Evolutionary conservation across 495 filamentous ascomycete species (phyloP).

Genomic region (Podospora bellae-mahoneyi): DNA sequence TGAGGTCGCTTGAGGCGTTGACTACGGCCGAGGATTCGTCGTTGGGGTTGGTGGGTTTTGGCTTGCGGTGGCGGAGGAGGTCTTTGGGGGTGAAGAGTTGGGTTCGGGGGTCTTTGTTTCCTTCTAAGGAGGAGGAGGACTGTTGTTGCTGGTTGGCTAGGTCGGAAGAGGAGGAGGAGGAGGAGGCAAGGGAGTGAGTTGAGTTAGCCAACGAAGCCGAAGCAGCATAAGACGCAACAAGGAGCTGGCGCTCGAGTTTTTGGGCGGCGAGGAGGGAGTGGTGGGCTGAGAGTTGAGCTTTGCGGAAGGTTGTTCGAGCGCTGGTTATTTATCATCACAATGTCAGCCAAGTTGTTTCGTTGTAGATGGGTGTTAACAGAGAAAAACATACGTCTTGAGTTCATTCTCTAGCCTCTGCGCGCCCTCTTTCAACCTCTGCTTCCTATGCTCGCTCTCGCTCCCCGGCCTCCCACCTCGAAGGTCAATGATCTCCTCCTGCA

Average conservation of each 20-base stretch:
- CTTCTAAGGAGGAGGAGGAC: conserved; percentile 31
- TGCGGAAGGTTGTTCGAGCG: conserved; percentile 71
- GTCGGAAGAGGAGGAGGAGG: conserved; percentile 34
- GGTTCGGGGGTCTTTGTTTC: conserved; percentile 18
- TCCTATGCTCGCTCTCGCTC: conserved; percentile 50
- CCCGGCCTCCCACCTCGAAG: conserved; percentile 47
- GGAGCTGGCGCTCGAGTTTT: conserved; percentile 69
- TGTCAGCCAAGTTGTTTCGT: too few species aligned
- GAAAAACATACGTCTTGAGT: conserved; percentile 57
- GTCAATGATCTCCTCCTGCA: conserved; percentile 75
- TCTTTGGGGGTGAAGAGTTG: conserved; percentile 26
- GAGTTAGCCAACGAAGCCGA: not conserved
- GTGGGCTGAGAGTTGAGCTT: conserved; percentile 79
- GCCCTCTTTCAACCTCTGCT: conserved; percentile 59
- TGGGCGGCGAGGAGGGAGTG: conserved; percentile 68
- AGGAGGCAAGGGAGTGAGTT: conserved; percentile 28
- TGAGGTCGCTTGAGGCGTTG: conserved; percentile 77
- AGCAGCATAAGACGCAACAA: conserved; percentile 61
- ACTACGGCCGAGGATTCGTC: conserved; percentile 52
- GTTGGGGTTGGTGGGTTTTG: conserved; percentile 47
- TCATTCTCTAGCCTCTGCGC: conserved; percentile 62
- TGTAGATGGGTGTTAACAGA: not conserved
- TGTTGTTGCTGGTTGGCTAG: not conserved
- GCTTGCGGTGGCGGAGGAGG: conserved; percentile 24
- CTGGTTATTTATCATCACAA: conserved; percentile 37